Evolutionary conservation across 352 stramenopile genomes (phyloP), one percentile per base, ranked within the genome.

Genomic region (Phytophthora fragariaefolia): DNA sequence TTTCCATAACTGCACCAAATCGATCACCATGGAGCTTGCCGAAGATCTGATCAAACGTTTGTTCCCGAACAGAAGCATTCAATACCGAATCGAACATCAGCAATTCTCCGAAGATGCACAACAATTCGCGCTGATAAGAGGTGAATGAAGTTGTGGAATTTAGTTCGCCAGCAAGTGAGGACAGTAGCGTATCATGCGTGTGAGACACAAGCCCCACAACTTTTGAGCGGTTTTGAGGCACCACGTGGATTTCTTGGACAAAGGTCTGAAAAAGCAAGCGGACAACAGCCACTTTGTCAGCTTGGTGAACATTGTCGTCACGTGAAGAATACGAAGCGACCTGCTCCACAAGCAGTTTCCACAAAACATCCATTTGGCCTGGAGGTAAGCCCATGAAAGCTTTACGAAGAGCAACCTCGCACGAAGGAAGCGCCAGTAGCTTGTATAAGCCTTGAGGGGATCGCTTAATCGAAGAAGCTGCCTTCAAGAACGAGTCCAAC

Each of bases 221-320:
- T 59, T 90, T 93, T 1, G 50, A 62, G 20, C 84, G 87, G 53
- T 89, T 92, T 60, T 93, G 77, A 32, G 85, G 82, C 23, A 82
- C 87, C 53, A 94, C 87, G 47, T 95, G 83, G 52, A 96, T 76
- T 68, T 96, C 87, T 57, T 95, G 83, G 1, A 91, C 52, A 26
- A 94, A 96, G 18, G 80, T 71, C 47, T 85, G 81, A 59, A 94
- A 90, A 6, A 95, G 51, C n/a, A 89, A 77, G 6, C 89, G 89
- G 22, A 81, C 82, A 57, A 94, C 62, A 1, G 73, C 69, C 26
- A 94, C 66, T 52, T 60, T 67, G 36, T 52, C 67, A 0, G 51
- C 27, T 15, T 50, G 72, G 18, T 36, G 20, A 23, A 58, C n/a
- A 24, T 58, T 13, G 27, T 75, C 49, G n/a, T 68, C 34, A 2